A percentile compares a stretch with the other conserved stretches of the same genome.
Conservation (phyloP, 768 basidiomycete species). For the Serendipita vermifera region DNA sequence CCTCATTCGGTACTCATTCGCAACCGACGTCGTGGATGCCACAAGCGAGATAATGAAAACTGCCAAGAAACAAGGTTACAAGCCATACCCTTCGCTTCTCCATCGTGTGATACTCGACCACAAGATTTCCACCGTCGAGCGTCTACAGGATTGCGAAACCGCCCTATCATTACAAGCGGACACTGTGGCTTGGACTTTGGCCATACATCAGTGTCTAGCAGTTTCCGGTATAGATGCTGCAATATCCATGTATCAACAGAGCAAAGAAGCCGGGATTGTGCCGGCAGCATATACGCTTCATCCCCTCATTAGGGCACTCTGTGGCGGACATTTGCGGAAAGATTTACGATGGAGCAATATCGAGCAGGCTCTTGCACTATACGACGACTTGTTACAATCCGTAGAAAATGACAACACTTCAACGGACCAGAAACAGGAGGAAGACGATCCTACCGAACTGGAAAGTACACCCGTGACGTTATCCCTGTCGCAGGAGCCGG, state of each 20-base stretch:
- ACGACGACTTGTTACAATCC: conserved; percentile 32
- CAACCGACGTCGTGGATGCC: neutral
- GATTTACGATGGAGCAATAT: conserved; percentile 31
- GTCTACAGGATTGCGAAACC: conserved; percentile 32
- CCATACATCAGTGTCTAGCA: conserved; percentile 40
- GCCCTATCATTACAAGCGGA: conserved; percentile 31
- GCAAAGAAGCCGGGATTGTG: conserved; percentile 30
- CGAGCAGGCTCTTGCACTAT: conserved; percentile 42
- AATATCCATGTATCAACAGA: conserved; percentile 36
- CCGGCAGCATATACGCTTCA: conserved; percentile 40
- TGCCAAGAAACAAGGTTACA: neutral
- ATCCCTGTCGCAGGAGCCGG: too few species aligned
- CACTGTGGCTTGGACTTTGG: conserved; percentile 38
- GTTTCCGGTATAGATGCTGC: conserved; percentile 30
- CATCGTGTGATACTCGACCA: neutral
- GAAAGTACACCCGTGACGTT: too few species aligned
- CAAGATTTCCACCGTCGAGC: conserved; percentile 21
- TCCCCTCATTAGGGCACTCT: conserved; percentile 43
- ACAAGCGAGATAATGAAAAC: neutral
- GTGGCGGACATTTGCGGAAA: conserved; percentile 26
- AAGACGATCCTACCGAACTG: neutral
- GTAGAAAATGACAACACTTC: neutral
- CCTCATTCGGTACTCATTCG: neutral
- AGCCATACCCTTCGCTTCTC: neutral
- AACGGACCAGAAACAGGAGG: neutral